Percentiles rank a stretch among this genome's conserved stretches.
These are phyloP conservation scores for Phytophthora europaea DNA, from an alignment of 352 stramenopile species.

Conservation along the genomic window DNA sequence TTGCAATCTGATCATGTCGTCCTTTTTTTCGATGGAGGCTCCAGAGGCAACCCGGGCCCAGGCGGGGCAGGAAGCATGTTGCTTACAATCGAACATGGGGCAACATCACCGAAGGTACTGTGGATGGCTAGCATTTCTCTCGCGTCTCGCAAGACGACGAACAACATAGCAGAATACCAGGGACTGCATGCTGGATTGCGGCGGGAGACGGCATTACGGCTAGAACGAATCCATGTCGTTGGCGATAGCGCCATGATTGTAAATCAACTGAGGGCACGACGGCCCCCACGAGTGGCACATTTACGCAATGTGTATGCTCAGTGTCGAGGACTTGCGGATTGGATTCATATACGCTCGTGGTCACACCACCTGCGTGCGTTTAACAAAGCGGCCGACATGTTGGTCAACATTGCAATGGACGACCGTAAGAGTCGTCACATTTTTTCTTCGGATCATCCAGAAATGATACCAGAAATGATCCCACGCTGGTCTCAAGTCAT, in stretches of 20 bases:
- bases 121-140: background rate
- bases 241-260: background rate
- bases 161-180: background rate
- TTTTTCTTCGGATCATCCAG: background rate
- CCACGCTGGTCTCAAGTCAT: background rate
- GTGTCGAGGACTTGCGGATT: background rate
- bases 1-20: background rate
- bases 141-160: background rate
- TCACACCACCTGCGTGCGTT: background rate
- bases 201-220: background rate
- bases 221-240: background rate
- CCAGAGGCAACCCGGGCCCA: background rate
- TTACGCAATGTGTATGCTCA: background rate
- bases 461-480: background rate
- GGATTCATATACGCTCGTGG: background rate
- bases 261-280: background rate
- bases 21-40: background rate
- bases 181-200: background rate
- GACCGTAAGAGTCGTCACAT: background rate
- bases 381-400: background rate
- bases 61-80: background rate
- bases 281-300: background rate
- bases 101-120: background rate
- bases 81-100: background rate
- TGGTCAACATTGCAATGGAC: background rate